Conservation (phyloP, 2,329 filamentous ascomycete species). For the Sclerotinia borealis region DNA sequence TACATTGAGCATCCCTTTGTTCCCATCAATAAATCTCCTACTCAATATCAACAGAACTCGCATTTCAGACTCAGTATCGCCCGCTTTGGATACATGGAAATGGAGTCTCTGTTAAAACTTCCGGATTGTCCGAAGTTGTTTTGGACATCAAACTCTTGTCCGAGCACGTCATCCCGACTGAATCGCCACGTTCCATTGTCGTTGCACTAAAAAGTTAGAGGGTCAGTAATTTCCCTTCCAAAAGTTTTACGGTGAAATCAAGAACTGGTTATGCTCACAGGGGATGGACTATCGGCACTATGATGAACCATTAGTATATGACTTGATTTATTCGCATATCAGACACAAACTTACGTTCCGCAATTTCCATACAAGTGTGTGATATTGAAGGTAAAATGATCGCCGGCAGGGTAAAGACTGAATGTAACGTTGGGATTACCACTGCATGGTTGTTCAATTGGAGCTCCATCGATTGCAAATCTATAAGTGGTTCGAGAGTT, state of each 20-base stretch:
- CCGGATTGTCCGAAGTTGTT: conserved; percentile 24
- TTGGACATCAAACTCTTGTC: conserved; percentile 19
- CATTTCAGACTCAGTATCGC: conserved; percentile 17
- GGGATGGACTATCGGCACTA: background rate
- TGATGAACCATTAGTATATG: background rate
- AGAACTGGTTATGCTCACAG: background rate
- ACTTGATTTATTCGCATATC: background rate
- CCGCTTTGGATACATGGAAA: conserved; percentile 20
- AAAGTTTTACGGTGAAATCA: background rate
- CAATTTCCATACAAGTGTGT: conserved; percentile 20
- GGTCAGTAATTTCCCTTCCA: background rate
- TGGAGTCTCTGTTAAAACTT: conserved; percentile 1
- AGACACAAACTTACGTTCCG: conserved; percentile 12
- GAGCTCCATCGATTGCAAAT: conserved; percentile 17
- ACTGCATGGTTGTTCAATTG: conserved; percentile 15
- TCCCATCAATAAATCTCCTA: background rate
- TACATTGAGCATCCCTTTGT: background rate
- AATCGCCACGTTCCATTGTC: conserved; percentile 22
- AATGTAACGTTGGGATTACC: conserved; percentile 20
- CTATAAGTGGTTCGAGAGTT: conserved; percentile 4
- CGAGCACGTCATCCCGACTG: conserved; percentile 18
- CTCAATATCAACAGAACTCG: conserved; percentile 20
- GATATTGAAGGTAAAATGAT: conserved; percentile 19
- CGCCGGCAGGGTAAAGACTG: conserved; percentile 16
- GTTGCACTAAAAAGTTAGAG: conserved; percentile 9